Conservation (phyloP, 2,329 filamentous ascomycete genomes). For the Fonsecaea pedrosoi region DNA sequence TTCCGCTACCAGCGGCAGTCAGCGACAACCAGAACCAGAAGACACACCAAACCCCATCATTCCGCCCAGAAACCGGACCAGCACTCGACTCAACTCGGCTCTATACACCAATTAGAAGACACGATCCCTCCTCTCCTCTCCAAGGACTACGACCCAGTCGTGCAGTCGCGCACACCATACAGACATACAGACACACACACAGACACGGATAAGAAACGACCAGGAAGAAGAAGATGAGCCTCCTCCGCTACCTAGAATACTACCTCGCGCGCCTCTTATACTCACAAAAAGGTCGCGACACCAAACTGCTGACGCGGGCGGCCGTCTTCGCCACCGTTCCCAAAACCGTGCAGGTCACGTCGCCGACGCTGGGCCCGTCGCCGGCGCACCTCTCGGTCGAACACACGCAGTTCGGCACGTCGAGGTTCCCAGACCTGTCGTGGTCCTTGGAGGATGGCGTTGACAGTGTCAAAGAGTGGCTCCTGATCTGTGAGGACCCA, state of each 20-base stretch:
- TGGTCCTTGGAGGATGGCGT: constrained; percentile 47
- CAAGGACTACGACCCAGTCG: too few species aligned
- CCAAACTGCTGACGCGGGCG: constrained; percentile 24
- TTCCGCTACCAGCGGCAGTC: too few species aligned
- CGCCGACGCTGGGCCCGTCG: constrained; percentile 44
- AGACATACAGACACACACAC: neutral
- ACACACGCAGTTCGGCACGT: constrained; percentile 51
- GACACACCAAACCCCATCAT: too few species aligned
- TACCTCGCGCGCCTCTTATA: constrained; percentile 27
- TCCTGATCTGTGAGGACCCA: constrained; percentile 57
- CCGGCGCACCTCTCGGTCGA: constrained; percentile 45
- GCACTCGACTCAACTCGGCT: too few species aligned
- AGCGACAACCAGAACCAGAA: too few species aligned
- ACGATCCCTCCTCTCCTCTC: too few species aligned
- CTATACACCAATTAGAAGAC: too few species aligned
- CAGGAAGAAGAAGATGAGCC: constrained; percentile 14
- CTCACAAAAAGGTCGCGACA: constrained; percentile 26
- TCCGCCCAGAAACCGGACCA: too few species aligned
- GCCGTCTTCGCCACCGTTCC: constrained; percentile 24
- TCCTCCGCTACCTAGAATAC: constrained; percentile 30
- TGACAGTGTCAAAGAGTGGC: constrained; percentile 50
- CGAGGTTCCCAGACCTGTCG: constrained; percentile 50
- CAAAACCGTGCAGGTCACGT: constrained; percentile 37
- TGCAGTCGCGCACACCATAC: too few species aligned
- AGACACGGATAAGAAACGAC: neutral